These are phyloP conservation scores for Cytospora leucostoma DNA, from an alignment of 2,329 filamentous ascomycete genomes.

Conservation along the genomic window DNA sequence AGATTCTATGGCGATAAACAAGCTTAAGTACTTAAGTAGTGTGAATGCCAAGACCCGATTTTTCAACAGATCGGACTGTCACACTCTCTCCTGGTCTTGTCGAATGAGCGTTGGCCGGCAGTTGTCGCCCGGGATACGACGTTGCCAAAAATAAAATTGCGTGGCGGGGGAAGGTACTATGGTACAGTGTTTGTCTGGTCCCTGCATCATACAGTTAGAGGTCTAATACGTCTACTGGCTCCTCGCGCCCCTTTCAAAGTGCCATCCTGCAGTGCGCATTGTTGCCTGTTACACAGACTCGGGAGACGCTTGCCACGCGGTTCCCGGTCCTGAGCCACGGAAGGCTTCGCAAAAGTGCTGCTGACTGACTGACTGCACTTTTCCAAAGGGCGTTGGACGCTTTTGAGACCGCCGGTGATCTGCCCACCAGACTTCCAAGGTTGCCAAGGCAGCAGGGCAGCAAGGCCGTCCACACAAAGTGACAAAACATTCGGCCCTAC, in stretches of 20 bases:
- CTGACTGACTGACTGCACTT: too few species aligned
- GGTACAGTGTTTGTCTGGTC: not conserved
- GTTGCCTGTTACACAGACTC: not conserved
- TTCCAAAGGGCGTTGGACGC: slow-evolving; percentile 2
- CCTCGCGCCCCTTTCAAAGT: not conserved
- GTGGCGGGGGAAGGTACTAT: slow-evolving; percentile 11
- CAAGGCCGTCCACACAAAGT: too few species aligned
- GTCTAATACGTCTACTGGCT: not conserved
- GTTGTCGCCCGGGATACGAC: slow-evolving; percentile 12
- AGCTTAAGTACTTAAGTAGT: not conserved
- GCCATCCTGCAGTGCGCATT: not conserved
- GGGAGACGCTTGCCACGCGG: slow-evolving; percentile 25
- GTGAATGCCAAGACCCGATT: not conserved
- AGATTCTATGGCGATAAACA: not conserved
- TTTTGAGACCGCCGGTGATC: slow-evolving; percentile 18
- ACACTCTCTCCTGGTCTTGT: not conserved
- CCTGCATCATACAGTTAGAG: not conserved
- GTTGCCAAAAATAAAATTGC: slow-evolving; percentile 25
- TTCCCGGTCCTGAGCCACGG: slow-evolving; percentile 17
- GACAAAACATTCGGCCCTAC: slow-evolving; percentile 11
- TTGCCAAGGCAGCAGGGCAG: slow-evolving; percentile 9
- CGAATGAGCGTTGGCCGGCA: slow-evolving; percentile 6
- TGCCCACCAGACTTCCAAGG: slow-evolving; percentile 3
- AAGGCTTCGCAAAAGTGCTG: not conserved
- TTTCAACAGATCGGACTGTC: not conserved